Evolutionary conservation across 2,329 filamentous ascomycete species (phyloP).

Genomic region (Diaporthe nobilis): DNA sequence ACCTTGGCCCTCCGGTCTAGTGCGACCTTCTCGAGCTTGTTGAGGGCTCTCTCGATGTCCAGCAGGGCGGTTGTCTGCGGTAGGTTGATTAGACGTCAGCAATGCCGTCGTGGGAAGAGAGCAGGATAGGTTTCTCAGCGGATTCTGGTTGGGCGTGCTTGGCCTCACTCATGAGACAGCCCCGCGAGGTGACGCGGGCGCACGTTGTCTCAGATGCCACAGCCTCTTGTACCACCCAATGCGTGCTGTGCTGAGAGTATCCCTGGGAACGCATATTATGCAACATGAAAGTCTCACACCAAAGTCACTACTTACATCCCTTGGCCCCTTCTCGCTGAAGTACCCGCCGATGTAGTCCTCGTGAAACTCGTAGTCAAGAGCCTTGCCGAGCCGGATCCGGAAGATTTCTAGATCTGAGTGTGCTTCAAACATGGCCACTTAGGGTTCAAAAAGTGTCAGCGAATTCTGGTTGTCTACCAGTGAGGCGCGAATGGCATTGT

Average conservation of each 20-base stretch:
- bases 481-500: background rate
- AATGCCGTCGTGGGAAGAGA: background rate
- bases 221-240: background rate
- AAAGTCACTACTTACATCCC: slow-evolving; percentile 66
- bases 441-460: background rate
- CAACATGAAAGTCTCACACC: slow-evolving; percentile 19
- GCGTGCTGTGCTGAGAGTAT: background rate
- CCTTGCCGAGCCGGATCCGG: slow-evolving; percentile 90
- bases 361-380: slow-evolving; percentile 95
- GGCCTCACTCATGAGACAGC: background rate
- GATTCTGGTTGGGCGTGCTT: background rate
- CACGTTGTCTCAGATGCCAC: background rate
- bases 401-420: slow-evolving; percentile 97
- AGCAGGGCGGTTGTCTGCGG: slow-evolving; percentile 81
- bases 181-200: no score
- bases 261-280: background rate
- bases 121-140: background rate
- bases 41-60: slow-evolving; percentile 96
- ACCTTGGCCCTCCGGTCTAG: slow-evolving; percentile 74
- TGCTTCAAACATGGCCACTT: slow-evolving; percentile 93
- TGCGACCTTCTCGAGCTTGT: slow-evolving; percentile 97
- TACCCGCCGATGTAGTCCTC: slow-evolving; percentile 98
- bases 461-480: background rate
- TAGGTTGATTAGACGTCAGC: background rate
- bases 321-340: slow-evolving; percentile 92